Evolutionary conservation across 2,329 filamentous ascomycete genomes (phyloP), one percentile per base, ranked within the genome.

Genomic region (Coniella vitis): DNA sequence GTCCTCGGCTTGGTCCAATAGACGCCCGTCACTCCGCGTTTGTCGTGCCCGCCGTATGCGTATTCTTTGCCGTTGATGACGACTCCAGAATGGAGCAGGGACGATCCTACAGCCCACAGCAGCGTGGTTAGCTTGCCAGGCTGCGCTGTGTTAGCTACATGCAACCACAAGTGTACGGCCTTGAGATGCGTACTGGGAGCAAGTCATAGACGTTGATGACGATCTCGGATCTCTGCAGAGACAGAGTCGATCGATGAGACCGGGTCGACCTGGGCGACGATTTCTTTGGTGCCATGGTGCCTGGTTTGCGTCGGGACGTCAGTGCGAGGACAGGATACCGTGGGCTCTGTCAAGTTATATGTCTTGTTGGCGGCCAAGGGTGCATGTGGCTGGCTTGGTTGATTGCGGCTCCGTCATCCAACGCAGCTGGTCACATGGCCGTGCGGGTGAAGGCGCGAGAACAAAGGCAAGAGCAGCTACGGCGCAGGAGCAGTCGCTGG

Each of bases 21-120:
- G 8, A 94, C 87, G 42, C 88, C 88, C 4, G 86, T 91, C 49
- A 84, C 65, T 20, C 78, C 78, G 43, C 71, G 78, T 57, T 78
- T 78, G 61, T 87, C 81, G 63, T 94, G 88, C 1, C 88, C 88
- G 38, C 88, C 88, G 60, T 88, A 94, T 19, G 88, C 88, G 63
- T 93, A 94, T 70, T 94, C 88, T 55, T 74, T 79, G 56, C 84
- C 80, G 62, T 84, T 83, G 66, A 93, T 87, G 36, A 90, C 86
- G 47, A 94, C 84, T 45, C 87, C 88, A 0, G 87, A 87, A 64
- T 94, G 88, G 4, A 93, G 77, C 31, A 94, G 79, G 4, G 84
- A 87, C 39, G 84, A 78, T 51, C 88, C 88, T 47, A 91, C 63
- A 17, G 81, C 77, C 88, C 88, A 94, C 25, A 94, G 75, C 12